Conservation (phyloP, 1,284 basidiomycete genomes). For the Austroboletus olivaceoglutinosus region DNA sequence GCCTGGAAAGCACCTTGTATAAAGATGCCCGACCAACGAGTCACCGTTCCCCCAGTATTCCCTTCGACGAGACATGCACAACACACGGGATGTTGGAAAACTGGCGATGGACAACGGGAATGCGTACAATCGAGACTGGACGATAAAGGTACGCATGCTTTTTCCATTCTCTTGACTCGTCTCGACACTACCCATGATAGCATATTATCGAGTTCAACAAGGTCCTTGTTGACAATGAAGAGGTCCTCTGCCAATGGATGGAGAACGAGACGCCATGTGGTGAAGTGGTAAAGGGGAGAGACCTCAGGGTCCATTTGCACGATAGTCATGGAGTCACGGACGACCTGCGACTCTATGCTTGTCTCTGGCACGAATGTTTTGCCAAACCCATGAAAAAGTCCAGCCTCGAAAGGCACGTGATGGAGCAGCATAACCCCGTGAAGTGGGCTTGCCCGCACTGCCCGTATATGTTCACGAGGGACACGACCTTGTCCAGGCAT, state of each 20-base stretch:
- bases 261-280: not conserved
- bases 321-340: not conserved
- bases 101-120: not conserved
- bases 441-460: not conserved
- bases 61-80: not conserved
- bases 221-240: not conserved
- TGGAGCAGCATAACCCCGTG: not conserved
- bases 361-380: not conserved
- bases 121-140: slow-evolving; percentile 1
- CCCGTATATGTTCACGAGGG: not conserved
- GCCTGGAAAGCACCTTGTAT: slow-evolving; percentile 2
- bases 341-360: not conserved
- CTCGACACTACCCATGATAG: not conserved
- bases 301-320: not conserved
- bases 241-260: not conserved
- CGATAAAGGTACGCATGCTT: not conserved
- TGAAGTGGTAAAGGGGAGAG: not conserved
- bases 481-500: not conserved
- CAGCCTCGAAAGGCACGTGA: not conserved
- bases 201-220: not conserved
- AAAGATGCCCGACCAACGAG: slow-evolving; percentile 3
- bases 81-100: too few relatives aligned
- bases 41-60: not conserved
- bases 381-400: not conserved
- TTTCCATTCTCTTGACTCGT: not conserved